Conservation (phyloP, 192 early-diverging fungal species). For the Lobosporangium transversale region DNA sequence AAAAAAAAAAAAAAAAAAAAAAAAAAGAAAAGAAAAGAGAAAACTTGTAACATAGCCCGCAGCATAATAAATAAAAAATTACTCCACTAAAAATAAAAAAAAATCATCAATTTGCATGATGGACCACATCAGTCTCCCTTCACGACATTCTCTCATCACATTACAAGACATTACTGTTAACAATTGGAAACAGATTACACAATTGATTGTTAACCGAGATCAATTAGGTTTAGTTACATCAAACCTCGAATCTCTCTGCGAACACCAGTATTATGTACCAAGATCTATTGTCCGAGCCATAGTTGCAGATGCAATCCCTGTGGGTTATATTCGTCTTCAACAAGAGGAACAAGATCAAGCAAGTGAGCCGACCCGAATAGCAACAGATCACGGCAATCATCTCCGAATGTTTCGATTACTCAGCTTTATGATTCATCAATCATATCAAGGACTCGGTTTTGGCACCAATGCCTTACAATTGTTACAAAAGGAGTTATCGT, state of each 20-base stretch:
- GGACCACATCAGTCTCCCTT: constrained; percentile 21
- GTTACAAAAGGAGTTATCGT: constrained; percentile 12
- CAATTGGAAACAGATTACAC: constrained; percentile 25
- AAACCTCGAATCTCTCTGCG: constrained; percentile 42
- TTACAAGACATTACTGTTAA: constrained; percentile 24
- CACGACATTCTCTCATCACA: constrained; percentile 22
- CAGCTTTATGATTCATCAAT: constrained; percentile 34
- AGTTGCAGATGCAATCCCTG: constrained; percentile 26
- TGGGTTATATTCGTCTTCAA: constrained; percentile 33
- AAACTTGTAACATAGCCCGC: too few relatives aligned
- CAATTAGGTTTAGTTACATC: constrained; percentile 15
- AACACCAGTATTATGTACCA: constrained; percentile 32
- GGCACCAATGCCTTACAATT: constrained; percentile 20
- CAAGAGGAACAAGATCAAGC: not conserved
- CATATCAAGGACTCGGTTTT: constrained; percentile 39
- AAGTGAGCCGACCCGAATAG: not conserved
- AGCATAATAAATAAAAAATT: too few relatives aligned
- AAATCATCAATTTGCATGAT: constrained; percentile 2
- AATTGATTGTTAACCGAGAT: constrained; percentile 34
- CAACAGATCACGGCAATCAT: not conserved
- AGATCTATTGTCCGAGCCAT: constrained; percentile 25
- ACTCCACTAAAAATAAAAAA: not conserved
- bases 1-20: too few relatives aligned
- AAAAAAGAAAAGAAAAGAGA: too few relatives aligned
- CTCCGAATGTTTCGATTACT: not conserved